Percentiles rank a stretch among this genome's conserved stretches.
phyloP scores from a whole-genome alignment of 106 monocot genomes.

The Dioscorea alata region DNA sequence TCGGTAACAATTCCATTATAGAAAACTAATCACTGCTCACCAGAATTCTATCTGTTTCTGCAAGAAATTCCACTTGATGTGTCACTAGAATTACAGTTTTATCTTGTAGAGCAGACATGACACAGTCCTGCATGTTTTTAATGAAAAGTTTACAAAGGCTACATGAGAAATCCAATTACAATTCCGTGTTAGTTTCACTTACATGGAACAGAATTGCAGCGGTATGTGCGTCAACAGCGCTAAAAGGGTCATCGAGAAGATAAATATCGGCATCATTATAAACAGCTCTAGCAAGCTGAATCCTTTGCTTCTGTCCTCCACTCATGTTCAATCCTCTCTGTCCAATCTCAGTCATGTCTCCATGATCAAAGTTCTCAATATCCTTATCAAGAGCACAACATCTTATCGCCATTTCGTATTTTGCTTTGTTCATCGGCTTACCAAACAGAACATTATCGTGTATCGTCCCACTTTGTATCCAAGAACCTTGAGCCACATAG shows the following conservation, averaged over 20 bases:
- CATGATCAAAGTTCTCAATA: slow-evolving; percentile 57
- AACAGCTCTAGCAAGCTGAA: slow-evolving; percentile 44
- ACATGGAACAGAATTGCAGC: slow-evolving; percentile 61
- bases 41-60: slow-evolving; percentile 16
- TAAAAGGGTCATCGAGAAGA: slow-evolving; percentile 47
- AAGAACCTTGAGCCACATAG: slow-evolving; percentile 74
- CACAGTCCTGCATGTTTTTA: slow-evolving; percentile 10
- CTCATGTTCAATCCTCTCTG: slow-evolving; percentile 47
- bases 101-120: slow-evolving; percentile 3
- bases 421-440: slow-evolving; percentile 48
- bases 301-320: slow-evolving; percentile 49
- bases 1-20: neutral
- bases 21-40: neutral
- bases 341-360: slow-evolving; percentile 39
- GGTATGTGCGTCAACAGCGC: slow-evolving; percentile 47
- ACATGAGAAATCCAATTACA: neutral
- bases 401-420: slow-evolving; percentile 51
- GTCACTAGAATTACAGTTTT: slow-evolving; percentile 18
- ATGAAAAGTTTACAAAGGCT: neutral
- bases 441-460: slow-evolving; percentile 68
- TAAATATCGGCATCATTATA: slow-evolving; percentile 37
- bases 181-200: slow-evolving; percentile 9
- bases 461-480: slow-evolving; percentile 78
- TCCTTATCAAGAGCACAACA: slow-evolving; percentile 76
- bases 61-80: slow-evolving; percentile 21